phyloP scores from a whole-genome alignment of 1,284 basidiomycete species.

The Singerocomus rubriflavus region DNA sequence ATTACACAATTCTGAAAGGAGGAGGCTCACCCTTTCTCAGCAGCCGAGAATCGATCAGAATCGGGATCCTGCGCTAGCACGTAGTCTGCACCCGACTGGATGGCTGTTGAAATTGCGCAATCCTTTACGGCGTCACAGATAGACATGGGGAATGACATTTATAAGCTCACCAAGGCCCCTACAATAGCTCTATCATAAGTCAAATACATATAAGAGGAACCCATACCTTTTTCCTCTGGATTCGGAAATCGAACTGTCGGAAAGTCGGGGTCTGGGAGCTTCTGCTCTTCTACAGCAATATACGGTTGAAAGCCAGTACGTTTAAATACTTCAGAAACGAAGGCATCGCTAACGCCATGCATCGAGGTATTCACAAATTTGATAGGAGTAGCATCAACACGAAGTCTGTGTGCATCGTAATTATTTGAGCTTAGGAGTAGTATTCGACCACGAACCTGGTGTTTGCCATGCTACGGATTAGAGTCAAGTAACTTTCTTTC shows the following conservation, averaged over 20 bases:
- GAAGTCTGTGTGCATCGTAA: conserved; percentile 12
- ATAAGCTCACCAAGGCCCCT: conserved; percentile 54
- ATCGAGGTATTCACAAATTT: conserved; percentile 81
- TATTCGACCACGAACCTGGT: conserved; percentile 38
- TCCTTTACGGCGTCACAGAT: conserved; percentile 44
- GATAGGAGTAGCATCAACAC: conserved; percentile 20
- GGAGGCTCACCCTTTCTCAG: conserved; percentile 55
- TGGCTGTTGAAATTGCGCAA: conserved; percentile 62
- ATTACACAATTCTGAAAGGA: not conserved
- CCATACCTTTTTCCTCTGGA: conserved; percentile 78
- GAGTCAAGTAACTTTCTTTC: conserved; percentile 55
- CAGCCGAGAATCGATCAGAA: conserved; percentile 80
- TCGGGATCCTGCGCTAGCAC: conserved; percentile 87
- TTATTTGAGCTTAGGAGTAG: not conserved
- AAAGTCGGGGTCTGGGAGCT: conserved; percentile 75
- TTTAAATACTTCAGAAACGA: conserved; percentile 55
- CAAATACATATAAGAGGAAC: not conserved
- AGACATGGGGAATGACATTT: not conserved
- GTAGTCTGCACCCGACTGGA: conserved; percentile 48
- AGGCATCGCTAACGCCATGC: conserved; percentile 79
- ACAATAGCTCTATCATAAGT: conserved; percentile 10
- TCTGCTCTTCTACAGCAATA: conserved; percentile 60
- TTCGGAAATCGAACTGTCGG: conserved; percentile 82
- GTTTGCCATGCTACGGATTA: conserved; percentile 41
- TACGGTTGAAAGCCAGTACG: conserved; percentile 57